Conservation (phyloP, 345 rosid species). For the Pugionium dolabratum region DNA sequence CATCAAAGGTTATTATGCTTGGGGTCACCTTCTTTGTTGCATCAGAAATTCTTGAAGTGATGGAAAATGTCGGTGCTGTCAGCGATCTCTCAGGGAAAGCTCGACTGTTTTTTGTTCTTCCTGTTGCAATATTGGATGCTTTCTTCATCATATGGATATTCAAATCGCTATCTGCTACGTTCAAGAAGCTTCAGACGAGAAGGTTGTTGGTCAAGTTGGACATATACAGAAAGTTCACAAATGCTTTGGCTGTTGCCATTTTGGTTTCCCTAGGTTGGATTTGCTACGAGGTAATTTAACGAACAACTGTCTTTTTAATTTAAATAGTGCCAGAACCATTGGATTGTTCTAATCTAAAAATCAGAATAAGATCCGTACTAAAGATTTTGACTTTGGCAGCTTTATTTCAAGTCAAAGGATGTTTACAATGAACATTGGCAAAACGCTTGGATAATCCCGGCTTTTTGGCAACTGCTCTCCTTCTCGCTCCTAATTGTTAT, state of each 20-base stretch:
- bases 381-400: conserved; percentile 50
- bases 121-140: conserved; percentile 87
- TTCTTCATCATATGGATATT: conserved; percentile 96
- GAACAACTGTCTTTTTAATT: not conserved
- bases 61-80: conserved; percentile 87
- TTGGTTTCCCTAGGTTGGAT: conserved; percentile 93
- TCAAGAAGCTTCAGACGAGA: conserved; percentile 92
- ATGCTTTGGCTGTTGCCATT: conserved; percentile 89
- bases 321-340: not conserved
- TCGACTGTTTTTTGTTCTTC: conserved; percentile 76
- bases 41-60: conserved; percentile 87
- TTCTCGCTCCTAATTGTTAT: conserved; percentile 81
- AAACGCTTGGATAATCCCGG: conserved; percentile 93
- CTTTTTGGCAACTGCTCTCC: conserved; percentile 92
- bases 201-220: conserved; percentile 83
- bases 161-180: conserved; percentile 82
- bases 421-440: conserved; percentile 91
- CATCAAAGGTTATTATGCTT: conserved; percentile 87
- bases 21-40: conserved; percentile 85
- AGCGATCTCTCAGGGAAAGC: conserved; percentile 95
- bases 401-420: conserved; percentile 89
- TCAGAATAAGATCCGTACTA: not conserved
- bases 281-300: conserved; percentile 83
- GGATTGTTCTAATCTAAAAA: not conserved
- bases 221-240: conserved; percentile 93